Base-by-base conservation (phyloP, 805 yeast species). In the Schwanniomyces yamadae region DNA sequence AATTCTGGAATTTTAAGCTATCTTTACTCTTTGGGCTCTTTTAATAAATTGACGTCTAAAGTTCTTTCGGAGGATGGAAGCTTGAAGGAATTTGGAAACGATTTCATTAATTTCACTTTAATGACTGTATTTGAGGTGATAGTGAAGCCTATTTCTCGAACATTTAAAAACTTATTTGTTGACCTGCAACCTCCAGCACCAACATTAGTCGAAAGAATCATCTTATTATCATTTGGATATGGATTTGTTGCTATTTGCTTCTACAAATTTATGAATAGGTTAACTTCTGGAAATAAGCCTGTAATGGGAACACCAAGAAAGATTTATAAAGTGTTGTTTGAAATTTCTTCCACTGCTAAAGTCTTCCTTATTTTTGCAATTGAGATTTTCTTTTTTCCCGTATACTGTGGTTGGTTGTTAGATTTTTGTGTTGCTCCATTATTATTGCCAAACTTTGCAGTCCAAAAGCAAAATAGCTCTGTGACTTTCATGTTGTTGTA, bases 381-480 rank as follows among this genome's bases (percentile, higher is more conserved):
- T 31, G 99, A 93, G 55, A 71, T 89, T 33, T 71, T 84, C n/a
- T 66, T 82, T 5, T 91, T 93, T 64, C 99, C 99, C 1, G 69
- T 84, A 0, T 79, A 79, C 48, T 89, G 97, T 51, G 99, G 99
- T 1, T 59, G 77, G 45, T 73, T 88, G 51, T 57, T 91, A 18
- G 90, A 84, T 47, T 64, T 83, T 40, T 81, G 88, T 3, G 44
- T 81, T 3, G 66, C 82, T 4, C 93, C 95, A 1, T 46, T 84
- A 3, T 49, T 79, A 5, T 35, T 51, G 14, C 38, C 39, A 2
- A 24, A 22, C n/a, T 50, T 50, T 13, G 34, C 44, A 12, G 38
- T 30, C 9, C 36, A 29, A 14, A 22, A 16, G n/a, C 15, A 31
- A 17, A 37, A 37, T 3, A 37, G 44, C 2, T 28, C 41, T 5